A percentile compares a stretch with the other conserved stretches of the same genome.
Conservation (phyloP, 768 basidiomycete genomes). For the Kondoa malvinella region DNA sequence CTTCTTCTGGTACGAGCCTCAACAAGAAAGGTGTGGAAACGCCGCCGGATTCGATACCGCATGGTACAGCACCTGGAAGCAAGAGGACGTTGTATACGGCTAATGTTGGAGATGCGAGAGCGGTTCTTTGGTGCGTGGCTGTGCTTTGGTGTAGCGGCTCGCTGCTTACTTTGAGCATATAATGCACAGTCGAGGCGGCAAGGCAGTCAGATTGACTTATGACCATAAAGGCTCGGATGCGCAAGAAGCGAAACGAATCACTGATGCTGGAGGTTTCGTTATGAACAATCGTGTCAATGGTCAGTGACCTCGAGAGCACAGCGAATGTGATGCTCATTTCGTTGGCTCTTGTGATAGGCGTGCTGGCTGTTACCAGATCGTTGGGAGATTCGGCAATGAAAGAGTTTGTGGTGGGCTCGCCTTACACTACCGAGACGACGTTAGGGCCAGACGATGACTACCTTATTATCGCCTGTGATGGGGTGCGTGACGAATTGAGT, state of each 20-base stretch:
- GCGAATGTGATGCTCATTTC: too few species aligned
- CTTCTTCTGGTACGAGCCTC: background rate
- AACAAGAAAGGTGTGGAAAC: conserved; percentile 11
- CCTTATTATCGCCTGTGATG: conserved; percentile 89
- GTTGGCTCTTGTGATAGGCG: conserved; percentile 32
- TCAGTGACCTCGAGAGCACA: conserved; percentile 15
- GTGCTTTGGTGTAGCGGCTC: too few species aligned
- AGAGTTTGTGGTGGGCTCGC: conserved; percentile 93
- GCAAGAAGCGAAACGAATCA: conserved; percentile 94
- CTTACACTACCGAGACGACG: conserved; percentile 95
- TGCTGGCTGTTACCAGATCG: conserved; percentile 86
- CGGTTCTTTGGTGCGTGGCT: conserved; percentile 52
- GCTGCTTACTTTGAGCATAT: background rate
- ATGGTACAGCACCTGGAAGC: conserved; percentile 4
- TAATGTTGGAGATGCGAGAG: conserved; percentile 91
- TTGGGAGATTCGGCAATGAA: conserved; percentile 97
- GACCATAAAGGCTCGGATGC: conserved; percentile 97
- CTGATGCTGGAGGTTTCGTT: conserved; percentile 93
- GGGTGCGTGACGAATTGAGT: conserved; percentile 51
- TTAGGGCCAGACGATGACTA: conserved; percentile 83
- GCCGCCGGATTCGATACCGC: background rate
- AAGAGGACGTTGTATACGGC: conserved; percentile 60
- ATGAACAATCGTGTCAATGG: conserved; percentile 98
- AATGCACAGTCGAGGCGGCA: conserved; percentile 49
- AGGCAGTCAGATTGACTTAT: conserved; percentile 82